phyloP scores from a whole-genome alignment of 768 basidiomycete species.

The Phlebiopsis gigantea region DNA sequence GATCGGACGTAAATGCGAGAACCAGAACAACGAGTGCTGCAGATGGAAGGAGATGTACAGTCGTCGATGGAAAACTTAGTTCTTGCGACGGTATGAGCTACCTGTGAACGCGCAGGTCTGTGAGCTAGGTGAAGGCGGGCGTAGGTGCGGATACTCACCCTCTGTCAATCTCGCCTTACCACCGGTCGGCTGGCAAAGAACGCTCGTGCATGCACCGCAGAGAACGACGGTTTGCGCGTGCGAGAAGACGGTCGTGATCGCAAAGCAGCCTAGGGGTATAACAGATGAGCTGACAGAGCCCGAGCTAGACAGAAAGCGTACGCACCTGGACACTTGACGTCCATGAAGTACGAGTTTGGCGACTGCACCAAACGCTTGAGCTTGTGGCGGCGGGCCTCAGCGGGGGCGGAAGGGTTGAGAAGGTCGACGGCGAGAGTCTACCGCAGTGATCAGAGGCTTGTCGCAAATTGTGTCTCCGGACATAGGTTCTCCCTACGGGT shows the following conservation, averaged over 20 bases:
- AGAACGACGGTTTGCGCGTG: conserved; percentile 97
- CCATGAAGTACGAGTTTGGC: conserved; percentile 99
- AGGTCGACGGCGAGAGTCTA: conserved; percentile 97
- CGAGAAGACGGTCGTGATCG: conserved; percentile 97
- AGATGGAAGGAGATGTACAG: conserved; percentile 19
- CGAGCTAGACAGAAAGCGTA: not conserved
- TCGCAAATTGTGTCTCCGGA: not conserved
- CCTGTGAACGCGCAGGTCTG: conserved; percentile 40
- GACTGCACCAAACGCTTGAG: conserved; percentile 98
- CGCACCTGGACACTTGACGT: conserved; percentile 96
- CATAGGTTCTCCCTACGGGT: conserved; percentile 11
- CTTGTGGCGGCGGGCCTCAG: conserved; percentile 91
- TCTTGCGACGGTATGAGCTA: conserved; percentile 97
- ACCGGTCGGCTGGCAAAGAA: conserved; percentile 97
- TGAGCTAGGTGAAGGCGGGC: conserved; percentile 8
- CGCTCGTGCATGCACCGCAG: conserved; percentile 87
- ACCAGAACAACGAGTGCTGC: conserved; percentile 10
- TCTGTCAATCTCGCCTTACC: conserved; percentile 97
- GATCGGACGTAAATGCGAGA: conserved; percentile 10
- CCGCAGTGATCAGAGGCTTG: not conserved
- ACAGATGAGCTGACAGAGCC: not conserved
- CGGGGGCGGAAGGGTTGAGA: conserved; percentile 87
- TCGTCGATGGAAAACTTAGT: conserved; percentile 33
- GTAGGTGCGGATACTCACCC: conserved; percentile 48
- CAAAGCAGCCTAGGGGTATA: conserved; percentile 70